Evolutionary conservation across 257 asterid species (phyloP).

Genomic region (Jacaranda mimosifolia): DNA sequence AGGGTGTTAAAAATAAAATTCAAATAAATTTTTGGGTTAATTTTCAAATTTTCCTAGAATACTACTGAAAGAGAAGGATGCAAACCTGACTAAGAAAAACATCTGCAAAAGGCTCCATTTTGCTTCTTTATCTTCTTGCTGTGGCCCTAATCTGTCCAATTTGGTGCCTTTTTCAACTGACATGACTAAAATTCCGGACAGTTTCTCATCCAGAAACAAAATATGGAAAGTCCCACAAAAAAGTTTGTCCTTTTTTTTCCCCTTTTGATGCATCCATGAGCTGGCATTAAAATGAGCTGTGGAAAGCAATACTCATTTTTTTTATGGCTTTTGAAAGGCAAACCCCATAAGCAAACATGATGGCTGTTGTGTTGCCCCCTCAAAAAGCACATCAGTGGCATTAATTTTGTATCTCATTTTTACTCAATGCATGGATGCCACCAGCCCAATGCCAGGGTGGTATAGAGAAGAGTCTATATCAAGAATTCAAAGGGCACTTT

Average conservation of each 20-base stretch:
- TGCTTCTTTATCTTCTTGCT: background rate
- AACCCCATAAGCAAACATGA: constrained; percentile 44
- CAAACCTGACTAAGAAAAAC: no score
- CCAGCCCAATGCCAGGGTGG: constrained; percentile 42
- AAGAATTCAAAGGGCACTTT: background rate
- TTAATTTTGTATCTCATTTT: constrained; percentile 8
- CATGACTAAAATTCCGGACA: background rate
- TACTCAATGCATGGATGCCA: background rate
- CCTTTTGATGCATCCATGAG: background rate
- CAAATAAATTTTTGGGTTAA: no score
- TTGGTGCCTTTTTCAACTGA: background rate
- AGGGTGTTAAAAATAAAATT: no score
- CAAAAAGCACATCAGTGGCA: constrained; percentile 28
- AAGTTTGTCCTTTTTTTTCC: background rate
- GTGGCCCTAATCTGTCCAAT: background rate
- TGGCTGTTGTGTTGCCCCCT: constrained; percentile 32
- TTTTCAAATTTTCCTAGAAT: no score
- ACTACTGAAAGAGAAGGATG: no score
- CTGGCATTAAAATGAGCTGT: constrained; percentile 30
- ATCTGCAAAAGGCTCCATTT: background rate
- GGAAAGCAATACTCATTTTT: background rate
- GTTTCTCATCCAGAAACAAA: background rate
- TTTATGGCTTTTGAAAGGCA: constrained; percentile 19
- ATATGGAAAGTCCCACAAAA: background rate
- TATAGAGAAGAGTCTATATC: constrained; percentile 37